phyloP scores from a whole-genome alignment of 2,329 filamentous ascomycete species.

The Huntiella savannae region DNA sequence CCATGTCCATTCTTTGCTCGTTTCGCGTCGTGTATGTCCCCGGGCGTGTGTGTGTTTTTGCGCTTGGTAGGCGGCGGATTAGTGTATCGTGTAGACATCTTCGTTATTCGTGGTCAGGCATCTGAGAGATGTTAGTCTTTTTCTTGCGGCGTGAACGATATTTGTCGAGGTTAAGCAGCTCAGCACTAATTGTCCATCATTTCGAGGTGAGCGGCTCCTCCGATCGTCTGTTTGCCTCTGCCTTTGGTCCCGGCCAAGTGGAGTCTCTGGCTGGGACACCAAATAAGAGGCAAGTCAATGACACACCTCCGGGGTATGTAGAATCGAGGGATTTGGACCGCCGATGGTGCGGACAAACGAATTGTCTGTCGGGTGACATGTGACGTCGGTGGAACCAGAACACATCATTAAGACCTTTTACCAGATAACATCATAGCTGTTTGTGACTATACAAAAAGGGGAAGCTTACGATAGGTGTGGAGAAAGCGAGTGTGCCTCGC shows the following conservation, averaged over 20 bases:
- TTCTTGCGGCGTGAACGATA: background rate
- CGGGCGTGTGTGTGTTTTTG: background rate
- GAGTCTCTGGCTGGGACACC: background rate
- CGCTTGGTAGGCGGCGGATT: background rate
- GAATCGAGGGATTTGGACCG: background rate
- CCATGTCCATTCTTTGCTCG: background rate
- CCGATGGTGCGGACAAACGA: background rate
- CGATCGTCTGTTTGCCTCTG: slow-evolving; percentile 1
- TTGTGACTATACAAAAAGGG: too few relatives aligned
- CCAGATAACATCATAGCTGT: slow-evolving; percentile 2
- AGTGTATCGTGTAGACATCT: background rate
- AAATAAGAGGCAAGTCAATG: slow-evolving; percentile 2
- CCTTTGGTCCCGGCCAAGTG: slow-evolving; percentile 2
- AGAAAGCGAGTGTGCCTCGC: too few relatives aligned
- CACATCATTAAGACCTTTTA: slow-evolving; percentile 3
- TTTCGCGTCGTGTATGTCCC: background rate
- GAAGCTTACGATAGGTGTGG: too few relatives aligned
- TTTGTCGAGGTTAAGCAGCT: background rate
- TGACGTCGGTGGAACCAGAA: background rate
- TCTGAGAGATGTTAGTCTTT: background rate
- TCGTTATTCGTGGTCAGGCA: background rate
- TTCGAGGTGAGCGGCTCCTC: background rate
- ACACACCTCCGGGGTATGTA: background rate
- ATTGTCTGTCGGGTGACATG: background rate
- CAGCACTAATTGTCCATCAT: slow-evolving; percentile 2